These are phyloP conservation scores for Sugiyamaella floridensis DNA, from an alignment of 805 yeast species.

Conservation along the genomic window DNA sequence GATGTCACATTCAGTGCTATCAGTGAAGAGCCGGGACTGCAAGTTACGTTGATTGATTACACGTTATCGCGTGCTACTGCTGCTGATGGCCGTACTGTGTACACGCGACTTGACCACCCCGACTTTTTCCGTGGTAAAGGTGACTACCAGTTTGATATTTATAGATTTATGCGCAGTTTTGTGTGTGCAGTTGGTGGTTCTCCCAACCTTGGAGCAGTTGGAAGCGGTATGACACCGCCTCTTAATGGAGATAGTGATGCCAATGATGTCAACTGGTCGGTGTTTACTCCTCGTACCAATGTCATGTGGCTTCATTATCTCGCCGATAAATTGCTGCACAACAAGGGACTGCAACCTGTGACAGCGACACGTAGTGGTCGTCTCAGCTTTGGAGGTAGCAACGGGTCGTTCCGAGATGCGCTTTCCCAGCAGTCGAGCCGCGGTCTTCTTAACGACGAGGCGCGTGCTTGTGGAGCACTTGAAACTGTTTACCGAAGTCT, in stretches of 20 bases:
- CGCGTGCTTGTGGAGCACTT: slow-evolving; percentile 17
- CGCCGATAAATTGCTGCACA: slow-evolving; percentile 42
- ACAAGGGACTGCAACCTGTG: slow-evolving; percentile 28
- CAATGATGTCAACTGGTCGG: slow-evolving; percentile 38
- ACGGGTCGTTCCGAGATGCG: slow-evolving; percentile 16
- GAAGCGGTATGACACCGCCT: background rate
- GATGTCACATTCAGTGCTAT: slow-evolving; percentile 12
- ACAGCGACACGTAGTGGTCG: slow-evolving; percentile 19
- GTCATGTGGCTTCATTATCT: slow-evolving; percentile 60
- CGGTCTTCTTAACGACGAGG: slow-evolving; percentile 13
- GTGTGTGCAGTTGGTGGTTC: background rate
- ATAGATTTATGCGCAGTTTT: slow-evolving; percentile 46
- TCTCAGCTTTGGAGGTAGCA: slow-evolving; percentile 16
- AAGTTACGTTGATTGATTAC: slow-evolving; percentile 51
- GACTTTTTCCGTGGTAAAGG: slow-evolving; percentile 54
- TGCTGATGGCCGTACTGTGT: slow-evolving; percentile 29
- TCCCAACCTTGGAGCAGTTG: background rate
- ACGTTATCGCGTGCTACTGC: slow-evolving; percentile 44
- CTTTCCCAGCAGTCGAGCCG: slow-evolving; percentile 8
- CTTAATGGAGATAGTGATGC: background rate
- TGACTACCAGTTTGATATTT: slow-evolving; percentile 56
- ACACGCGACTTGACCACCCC: slow-evolving; percentile 58
- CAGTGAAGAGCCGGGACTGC: slow-evolving; percentile 18
- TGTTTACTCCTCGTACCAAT: slow-evolving; percentile 44
- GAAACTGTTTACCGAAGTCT: slow-evolving; percentile 16